phyloP scores from a whole-genome alignment of 2,329 filamentous ascomycete species.

The Hymenoscyphus fraxineus region DNA sequence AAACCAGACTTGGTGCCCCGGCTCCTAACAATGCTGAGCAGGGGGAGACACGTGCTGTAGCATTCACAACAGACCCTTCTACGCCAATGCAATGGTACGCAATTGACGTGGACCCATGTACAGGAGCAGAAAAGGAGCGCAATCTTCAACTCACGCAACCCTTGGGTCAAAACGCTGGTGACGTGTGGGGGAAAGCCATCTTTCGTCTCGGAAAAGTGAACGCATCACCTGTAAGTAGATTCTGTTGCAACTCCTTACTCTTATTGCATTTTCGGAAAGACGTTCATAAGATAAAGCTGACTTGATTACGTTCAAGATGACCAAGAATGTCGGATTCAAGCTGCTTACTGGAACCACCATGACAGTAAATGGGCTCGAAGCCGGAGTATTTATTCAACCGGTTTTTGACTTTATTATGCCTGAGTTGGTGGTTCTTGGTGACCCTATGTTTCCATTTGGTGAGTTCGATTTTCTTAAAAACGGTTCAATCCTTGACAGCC shows the following conservation, averaged over 20 bases:
- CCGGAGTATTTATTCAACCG: slow-evolving; percentile 40
- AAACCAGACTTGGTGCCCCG: slow-evolving; percentile 40
- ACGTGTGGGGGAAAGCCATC: slow-evolving; percentile 39
- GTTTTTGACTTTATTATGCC: slow-evolving; percentile 43
- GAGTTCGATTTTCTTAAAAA: background rate
- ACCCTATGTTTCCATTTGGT: slow-evolving; percentile 24
- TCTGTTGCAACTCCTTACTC: background rate
- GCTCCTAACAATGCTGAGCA: slow-evolving; percentile 36
- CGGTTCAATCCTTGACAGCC: background rate
- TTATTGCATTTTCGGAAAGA: background rate
- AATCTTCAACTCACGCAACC: slow-evolving; percentile 31
- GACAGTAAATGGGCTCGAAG: slow-evolving; percentile 38
- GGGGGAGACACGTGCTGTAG: slow-evolving; percentile 33
- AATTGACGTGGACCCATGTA: slow-evolving; percentile 42
- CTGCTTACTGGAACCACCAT: slow-evolving; percentile 34
- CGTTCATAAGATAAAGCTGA: background rate
- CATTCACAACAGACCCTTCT: slow-evolving; percentile 37
- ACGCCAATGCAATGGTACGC: slow-evolving; percentile 37
- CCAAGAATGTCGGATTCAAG: slow-evolving; percentile 35
- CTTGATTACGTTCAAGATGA: slow-evolving; percentile 30
- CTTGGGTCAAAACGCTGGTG: slow-evolving; percentile 23
- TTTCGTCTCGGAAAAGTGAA: slow-evolving; percentile 30
- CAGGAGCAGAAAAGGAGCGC: slow-evolving; percentile 38
- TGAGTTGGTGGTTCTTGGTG: slow-evolving; percentile 38
- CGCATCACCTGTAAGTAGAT: slow-evolving; percentile 32